Evolutionary conservation across 495 filamentous ascomycete species (phyloP).

Genomic region (Xylaria telfairii): DNA sequence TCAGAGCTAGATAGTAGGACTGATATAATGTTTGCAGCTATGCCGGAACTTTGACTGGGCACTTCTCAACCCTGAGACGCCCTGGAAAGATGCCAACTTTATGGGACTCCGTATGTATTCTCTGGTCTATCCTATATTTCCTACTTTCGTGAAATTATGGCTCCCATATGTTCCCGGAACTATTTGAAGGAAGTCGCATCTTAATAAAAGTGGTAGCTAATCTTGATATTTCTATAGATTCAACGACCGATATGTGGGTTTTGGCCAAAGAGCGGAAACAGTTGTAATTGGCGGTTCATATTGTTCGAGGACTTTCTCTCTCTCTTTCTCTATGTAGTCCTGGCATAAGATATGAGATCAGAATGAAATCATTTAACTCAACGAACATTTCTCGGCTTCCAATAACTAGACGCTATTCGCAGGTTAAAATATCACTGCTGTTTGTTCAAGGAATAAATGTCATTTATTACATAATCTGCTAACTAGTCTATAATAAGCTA

Average conservation of each 20-base stretch:
- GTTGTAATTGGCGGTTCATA: not conserved
- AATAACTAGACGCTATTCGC: not conserved
- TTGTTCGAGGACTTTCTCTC: not conserved
- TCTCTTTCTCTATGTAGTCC: not conserved
- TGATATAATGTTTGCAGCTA: conserved; percentile 40
- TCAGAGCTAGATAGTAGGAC: not conserved
- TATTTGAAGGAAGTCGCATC: not conserved
- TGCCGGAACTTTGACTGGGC: conserved; percentile 57
- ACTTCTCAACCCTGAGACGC: conserved; percentile 50
- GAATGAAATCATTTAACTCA: not conserved
- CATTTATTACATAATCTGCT: not conserved
- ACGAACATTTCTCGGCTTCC: not conserved
- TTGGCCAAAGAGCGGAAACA: conserved; percentile 11
- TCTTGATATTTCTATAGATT: not conserved
- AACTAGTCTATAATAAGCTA: not conserved
- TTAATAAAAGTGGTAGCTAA: not conserved
- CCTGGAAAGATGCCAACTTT: conserved; percentile 34
- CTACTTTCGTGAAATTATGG: not conserved
- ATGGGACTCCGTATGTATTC: conserved; percentile 6
- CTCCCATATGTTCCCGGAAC: not conserved
- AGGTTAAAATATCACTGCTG: not conserved
- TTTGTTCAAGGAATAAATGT: not conserved
- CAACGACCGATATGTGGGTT: conserved; percentile 19
- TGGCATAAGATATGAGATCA: not conserved
- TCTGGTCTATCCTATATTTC: not conserved